These are phyloP conservation scores for Halenospora varia DNA, from an alignment of 495 filamentous ascomycete genomes.

Conservation along the genomic window DNA sequence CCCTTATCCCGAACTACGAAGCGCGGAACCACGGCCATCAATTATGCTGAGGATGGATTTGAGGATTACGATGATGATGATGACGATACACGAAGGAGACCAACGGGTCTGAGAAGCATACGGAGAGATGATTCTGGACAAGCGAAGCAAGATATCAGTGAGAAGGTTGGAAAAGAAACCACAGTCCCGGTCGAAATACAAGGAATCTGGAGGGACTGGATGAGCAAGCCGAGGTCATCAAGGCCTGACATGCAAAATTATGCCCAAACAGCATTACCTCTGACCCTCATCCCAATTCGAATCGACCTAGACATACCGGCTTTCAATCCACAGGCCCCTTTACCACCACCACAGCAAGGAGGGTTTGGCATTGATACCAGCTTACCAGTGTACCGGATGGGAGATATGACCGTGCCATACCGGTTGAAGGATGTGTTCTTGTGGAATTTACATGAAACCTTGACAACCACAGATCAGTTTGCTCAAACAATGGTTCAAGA, in stretches of 20 bases:
- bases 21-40: constrained; percentile 91
- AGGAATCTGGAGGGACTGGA: constrained; percentile 93
- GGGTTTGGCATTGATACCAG: constrained; percentile 52
- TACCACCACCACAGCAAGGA: constrained; percentile 60
- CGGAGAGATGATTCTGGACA: constrained; percentile 69
- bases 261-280: constrained; percentile 78
- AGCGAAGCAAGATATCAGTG: constrained; percentile 55
- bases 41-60: constrained; percentile 94
- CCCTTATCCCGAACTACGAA: constrained; percentile 86
- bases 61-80: constrained; percentile 96
- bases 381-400: constrained; percentile 69
- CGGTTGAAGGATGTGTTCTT: constrained; percentile 90
- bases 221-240: constrained; percentile 58
- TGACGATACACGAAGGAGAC: constrained; percentile 70
- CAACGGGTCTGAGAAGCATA: constrained; percentile 79
- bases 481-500: constrained; percentile 88
- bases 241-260: constrained; percentile 71
- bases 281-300: constrained; percentile 91
- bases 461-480: constrained; percentile 94
- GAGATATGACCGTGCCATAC: constrained; percentile 74
- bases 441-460: constrained; percentile 95
- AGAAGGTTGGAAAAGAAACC: constrained; percentile 84
- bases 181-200: constrained; percentile 75
- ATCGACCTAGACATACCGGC: constrained; percentile 89
- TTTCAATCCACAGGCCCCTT: constrained; percentile 68